These are phyloP conservation scores for Aquilaria agallochum DNA, from an alignment of 441 rosid genomes.

Conservation along the genomic window DNA sequence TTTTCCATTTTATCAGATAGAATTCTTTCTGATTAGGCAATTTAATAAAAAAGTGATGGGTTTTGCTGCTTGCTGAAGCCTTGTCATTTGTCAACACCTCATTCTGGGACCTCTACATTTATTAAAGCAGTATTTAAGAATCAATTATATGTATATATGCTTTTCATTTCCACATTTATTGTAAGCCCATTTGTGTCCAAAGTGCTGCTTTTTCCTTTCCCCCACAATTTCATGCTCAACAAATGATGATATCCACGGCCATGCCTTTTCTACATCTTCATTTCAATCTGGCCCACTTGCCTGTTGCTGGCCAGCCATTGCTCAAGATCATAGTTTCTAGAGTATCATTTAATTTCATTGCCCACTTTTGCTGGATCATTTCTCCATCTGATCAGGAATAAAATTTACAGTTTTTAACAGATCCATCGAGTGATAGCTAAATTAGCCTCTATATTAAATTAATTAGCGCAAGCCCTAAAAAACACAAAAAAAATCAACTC, in stretches of 20 bases:
- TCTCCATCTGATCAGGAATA: too few relatives aligned
- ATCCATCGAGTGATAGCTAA: not conserved
- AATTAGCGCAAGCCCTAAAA: too few relatives aligned
- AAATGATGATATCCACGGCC: conserved; percentile 22
- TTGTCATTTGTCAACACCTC: conserved; percentile 11
- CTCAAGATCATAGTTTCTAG: not conserved
- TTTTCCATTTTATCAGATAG: too few relatives aligned
- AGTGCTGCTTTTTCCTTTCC: conserved; percentile 3
- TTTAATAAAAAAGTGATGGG: too few relatives aligned
- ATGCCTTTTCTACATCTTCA: conserved; percentile 12
- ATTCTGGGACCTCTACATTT: not conserved
- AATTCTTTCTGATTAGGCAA: too few relatives aligned
- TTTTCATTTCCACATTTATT: not conserved
- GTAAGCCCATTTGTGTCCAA: not conserved
- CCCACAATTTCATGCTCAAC: conserved; percentile 12
- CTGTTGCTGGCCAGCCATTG: conserved; percentile 3
- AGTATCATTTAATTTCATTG: too few relatives aligned
- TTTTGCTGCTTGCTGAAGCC: conserved; percentile 13
- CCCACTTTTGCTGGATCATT: too few relatives aligned
- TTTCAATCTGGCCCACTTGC: conserved; percentile 14
- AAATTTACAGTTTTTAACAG: not conserved
- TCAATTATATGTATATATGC: too few relatives aligned
- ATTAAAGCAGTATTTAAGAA: not conserved
- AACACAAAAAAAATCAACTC: too few relatives aligned
- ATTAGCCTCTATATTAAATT: too few relatives aligned